Base-by-base conservation (phyloP, 176 grass and related monocot species). In the Saccharum spontaneum region DNA sequence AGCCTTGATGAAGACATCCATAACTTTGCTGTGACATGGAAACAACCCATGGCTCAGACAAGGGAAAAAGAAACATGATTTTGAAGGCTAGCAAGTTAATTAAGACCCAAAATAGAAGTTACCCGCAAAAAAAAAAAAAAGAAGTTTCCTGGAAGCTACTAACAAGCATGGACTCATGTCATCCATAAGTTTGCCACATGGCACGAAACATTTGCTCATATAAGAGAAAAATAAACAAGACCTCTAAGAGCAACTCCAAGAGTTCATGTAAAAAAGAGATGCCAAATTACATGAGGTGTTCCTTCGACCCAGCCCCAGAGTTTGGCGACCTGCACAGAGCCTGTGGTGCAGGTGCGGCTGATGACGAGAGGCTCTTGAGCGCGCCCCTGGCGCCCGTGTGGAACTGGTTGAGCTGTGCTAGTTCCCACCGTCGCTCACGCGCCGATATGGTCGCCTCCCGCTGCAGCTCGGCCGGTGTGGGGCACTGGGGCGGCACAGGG, bases 1-100 rank as follows among this genome's bases (percentile, higher is more conserved):
- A 68, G 97, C 97, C 79, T 99, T 99, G 73, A 99, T 99, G 89
- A 99, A 99, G 62, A 99, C 94, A 89, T 99, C 97, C 91, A 97
- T 91, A 80, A 99, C 94, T 89, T 99, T 99, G 90, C 97, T 99
- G 92, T 75, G 78, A 78, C 37, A 90, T 75, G 41, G 37, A 52
- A 38, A 52, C 18, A 82, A 44, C 68, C 38, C 60, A 77, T 50
- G 43, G 15, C n/a, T 92, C 80, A 92, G 78, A 54, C 73, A 59
- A 28, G 60, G 30, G 5, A 15, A 52, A 48, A 73, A 44, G 40
- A 52, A 2, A 24, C 43, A 80, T 67, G 14, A 74, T 48, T 78
- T 48, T 10, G 24, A 77, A 69, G 33, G 33, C 22, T 41, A 76
- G 9, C 4, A 76, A 75, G 38, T 67, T 24, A 75, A 75, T 31